Percentiles rank a stretch among this genome's conserved stretches.
These are phyloP conservation scores for Aegilops sharonensis DNA, from an alignment of 176 grass and related monocot genomes.

Conservation along the genomic window DNA sequence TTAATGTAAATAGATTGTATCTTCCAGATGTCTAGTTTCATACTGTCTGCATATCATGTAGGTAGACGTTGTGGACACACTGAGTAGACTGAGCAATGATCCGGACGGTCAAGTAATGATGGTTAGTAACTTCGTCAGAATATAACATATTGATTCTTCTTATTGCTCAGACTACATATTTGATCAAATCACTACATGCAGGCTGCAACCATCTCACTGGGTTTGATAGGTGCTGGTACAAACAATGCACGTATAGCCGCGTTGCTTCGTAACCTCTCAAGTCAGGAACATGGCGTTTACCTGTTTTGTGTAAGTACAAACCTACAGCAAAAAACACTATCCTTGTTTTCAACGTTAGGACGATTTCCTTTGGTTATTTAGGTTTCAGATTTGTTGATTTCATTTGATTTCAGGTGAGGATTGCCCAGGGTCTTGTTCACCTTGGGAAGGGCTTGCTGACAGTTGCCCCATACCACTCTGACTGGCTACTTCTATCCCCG, in stretches of 20 bases:
- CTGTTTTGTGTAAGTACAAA: conserved; percentile 82
- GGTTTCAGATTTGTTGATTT: background rate
- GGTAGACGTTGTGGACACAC: conserved; percentile 97
- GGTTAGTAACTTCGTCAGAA: conserved; percentile 42
- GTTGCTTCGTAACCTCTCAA: conserved; percentile 95
- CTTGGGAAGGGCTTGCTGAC: conserved; percentile 96
- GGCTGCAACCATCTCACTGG: conserved; percentile 88
- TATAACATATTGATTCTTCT: background rate
- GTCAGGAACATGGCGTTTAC: conserved; percentile 91
- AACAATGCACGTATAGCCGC: conserved; percentile 96
- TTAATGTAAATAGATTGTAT: background rate
- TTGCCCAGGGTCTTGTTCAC: conserved; percentile 97
- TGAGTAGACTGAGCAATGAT: conserved; percentile 98
- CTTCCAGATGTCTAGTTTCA: conserved; percentile 19
- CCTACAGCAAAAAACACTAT: conserved; percentile 8
- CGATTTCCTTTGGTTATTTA: background rate
- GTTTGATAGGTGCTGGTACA: conserved; percentile 94
- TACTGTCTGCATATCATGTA: conserved; percentile 24
- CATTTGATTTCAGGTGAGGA: conserved; percentile 73
- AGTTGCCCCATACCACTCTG: conserved; percentile 92
- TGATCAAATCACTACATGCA: conserved; percentile 35
- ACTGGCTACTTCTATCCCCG: conserved; percentile 90
- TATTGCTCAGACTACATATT: conserved; percentile 4
- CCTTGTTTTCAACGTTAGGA: background rate
- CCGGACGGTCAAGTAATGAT: conserved; percentile 82